Evolutionary conservation across 1,139 yeast genomes (phyloP), one percentile per base, ranked within the genome.

Genomic region (Hemisphaericaspora xylofermentans): DNA sequence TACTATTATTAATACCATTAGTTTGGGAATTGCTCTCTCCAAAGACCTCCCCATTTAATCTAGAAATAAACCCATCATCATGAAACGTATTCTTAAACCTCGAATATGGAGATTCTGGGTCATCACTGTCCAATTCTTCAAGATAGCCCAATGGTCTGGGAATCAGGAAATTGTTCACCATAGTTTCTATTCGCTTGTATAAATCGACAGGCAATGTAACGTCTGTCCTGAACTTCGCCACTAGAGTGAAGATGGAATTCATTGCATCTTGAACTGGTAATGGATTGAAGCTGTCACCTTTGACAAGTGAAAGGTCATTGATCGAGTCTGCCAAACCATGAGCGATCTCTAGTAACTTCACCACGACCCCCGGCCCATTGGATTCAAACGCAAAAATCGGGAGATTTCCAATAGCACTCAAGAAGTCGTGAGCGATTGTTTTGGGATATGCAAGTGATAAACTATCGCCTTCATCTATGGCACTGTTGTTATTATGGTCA

Each of bases 361-460:
- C 40, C 10, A 36, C 38, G 2, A 45, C 48, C 2, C 49, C 49
- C 10, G 49, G 49, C 2, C 51, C 50, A 38, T 46, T 46, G 6
- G 51, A 46, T 33, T 47, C 51, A 36, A 50, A 54, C 2, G 58
- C 57, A 36, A 50, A 49, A 26, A 46, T 40, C 8, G 57, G 58
- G 19, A 54, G 38, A 29, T 53, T 51, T 16, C 52, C 53, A 6
- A 67, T 54, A 21, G 58, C 59, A 7, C 47, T 45, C 33, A 68
- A 50, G 40, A 65, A 64, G 34, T 58, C 61, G 35, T 53, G 46
- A 4, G 70, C 71, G 8, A 67, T 61, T 16, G 50, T 49, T 4
- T 65, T 47, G 0, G 74, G 74, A 41, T 53, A 66, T 19, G 56
- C 53, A n/a, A 49, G 45, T 10, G 57, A 50, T 25, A 66, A 53